Conservation (phyloP, 2,329 filamentous ascomycete genomes). For the Tricladium varicosporioides region DNA sequence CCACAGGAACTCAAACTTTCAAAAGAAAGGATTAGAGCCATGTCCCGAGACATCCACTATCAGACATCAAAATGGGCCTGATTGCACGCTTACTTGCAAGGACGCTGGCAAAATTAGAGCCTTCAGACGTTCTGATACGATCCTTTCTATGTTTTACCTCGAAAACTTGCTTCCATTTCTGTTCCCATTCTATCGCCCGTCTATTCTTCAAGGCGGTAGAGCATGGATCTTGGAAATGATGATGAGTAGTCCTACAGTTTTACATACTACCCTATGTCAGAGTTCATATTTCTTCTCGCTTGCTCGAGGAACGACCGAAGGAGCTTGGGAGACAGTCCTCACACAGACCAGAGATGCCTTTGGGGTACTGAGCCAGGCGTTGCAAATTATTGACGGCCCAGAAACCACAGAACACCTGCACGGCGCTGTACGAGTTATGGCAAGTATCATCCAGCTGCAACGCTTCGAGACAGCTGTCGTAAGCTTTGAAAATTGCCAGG, state of each 20-base stretch:
- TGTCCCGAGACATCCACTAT: too few species aligned
- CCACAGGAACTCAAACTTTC: too few species aligned
- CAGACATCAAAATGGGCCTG: too few species aligned
- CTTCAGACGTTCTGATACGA: conserved; percentile 14
- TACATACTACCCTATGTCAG: conserved; percentile 53
- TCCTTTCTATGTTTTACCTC: conserved; percentile 56
- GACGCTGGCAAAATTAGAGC: conserved; percentile 6
- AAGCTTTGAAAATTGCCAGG: conserved; percentile 48
- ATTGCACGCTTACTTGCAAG: conserved; percentile 4
- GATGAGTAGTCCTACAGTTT: conserved; percentile 53
- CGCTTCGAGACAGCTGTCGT: conserved; percentile 50
- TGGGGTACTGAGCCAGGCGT: conserved; percentile 41
- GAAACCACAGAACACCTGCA: conserved; percentile 19
- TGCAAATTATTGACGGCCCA: conserved; percentile 30
- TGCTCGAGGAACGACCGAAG: conserved; percentile 31
- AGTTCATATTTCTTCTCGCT: conserved; percentile 53
- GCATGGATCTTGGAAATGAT: conserved; percentile 57
- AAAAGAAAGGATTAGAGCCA: too few species aligned
- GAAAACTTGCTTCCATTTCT: conserved; percentile 62
- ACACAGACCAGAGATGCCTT: conserved; percentile 38
- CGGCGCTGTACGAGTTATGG: conserved; percentile 40
- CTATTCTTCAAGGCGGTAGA: conserved; percentile 59
- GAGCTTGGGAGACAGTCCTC: conserved; percentile 38
- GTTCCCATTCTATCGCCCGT: conserved; percentile 61
- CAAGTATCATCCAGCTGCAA: conserved; percentile 52